Percentiles rank a stretch among this genome's conserved stretches.
Evolutionary conservation across 805 yeast genomes (phyloP).

Genomic region (Yarrowia alimentaria): DNA sequence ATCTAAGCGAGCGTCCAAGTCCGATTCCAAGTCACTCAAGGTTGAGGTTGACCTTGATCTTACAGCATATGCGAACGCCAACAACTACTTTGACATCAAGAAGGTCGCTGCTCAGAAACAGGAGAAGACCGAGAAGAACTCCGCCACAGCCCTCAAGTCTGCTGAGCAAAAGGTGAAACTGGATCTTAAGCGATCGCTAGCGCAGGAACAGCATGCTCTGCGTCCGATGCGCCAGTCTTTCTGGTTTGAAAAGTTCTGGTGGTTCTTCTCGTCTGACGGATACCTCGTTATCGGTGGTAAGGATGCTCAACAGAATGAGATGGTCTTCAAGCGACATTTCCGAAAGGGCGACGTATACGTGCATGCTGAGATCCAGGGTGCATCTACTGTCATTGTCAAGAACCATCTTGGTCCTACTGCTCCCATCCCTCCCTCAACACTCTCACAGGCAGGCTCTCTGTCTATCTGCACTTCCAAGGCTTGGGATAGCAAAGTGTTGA

Average conservation of each 20-base stretch:
- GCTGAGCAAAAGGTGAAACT: conserved; percentile 74
- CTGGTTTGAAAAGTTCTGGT: conserved; percentile 92
- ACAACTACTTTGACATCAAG: conserved; percentile 73
- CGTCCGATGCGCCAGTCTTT: conserved; percentile 57
- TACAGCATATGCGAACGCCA: conserved; percentile 87
- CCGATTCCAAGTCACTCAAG: conserved; percentile 39
- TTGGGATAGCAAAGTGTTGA: conserved; percentile 82
- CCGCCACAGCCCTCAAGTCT: conserved; percentile 73
- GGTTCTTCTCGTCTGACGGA: conserved; percentile 93
- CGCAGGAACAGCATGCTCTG: conserved; percentile 50
- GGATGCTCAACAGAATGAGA: conserved; percentile 74
- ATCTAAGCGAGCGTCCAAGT: too few species aligned
- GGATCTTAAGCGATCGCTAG: conserved; percentile 62
- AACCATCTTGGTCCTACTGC: conserved; percentile 56
- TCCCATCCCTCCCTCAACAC: conserved; percentile 74
- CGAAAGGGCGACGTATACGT: conserved; percentile 71
- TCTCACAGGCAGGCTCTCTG: conserved; percentile 85
- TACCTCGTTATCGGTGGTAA: conserved; percentile 84
- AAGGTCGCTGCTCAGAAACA: conserved; percentile 76
- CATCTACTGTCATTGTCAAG: conserved; percentile 74
- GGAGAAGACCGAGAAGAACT: conserved; percentile 72
- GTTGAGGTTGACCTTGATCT: conserved; percentile 65
- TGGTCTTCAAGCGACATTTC: conserved; percentile 75
- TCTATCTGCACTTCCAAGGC: conserved; percentile 78
- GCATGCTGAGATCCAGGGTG: conserved; percentile 68